phyloP scores from a whole-genome alignment of 257 asterid genomes.

The Marsdenia floribunda region DNA sequence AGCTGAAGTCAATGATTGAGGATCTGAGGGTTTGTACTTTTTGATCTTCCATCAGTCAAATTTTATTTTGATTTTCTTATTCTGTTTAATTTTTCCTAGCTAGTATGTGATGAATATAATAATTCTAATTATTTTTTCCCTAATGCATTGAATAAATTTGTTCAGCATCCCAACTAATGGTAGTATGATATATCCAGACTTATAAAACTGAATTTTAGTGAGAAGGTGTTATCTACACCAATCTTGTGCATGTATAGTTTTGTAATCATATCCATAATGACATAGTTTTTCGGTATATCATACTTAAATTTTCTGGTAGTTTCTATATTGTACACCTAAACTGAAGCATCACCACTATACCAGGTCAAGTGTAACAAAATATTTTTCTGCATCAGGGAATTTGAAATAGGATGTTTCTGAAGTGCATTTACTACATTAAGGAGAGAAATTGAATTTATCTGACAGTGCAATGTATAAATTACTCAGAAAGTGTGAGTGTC shows the following conservation, averaged over 20 bases:
- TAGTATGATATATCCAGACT: not conserved
- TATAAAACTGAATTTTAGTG: not conserved
- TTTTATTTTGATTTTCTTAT: not conserved
- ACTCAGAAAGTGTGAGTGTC: not conserved
- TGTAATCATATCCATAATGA: not conserved
- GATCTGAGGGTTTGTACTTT: conserved; percentile 54
- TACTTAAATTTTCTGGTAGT: not conserved
- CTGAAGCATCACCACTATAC: not conserved
- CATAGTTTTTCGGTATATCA: not conserved
- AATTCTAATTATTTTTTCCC: not conserved
- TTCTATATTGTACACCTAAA: not conserved
- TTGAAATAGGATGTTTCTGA: not conserved
- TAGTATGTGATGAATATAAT: not conserved
- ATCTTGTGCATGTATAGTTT: not conserved
- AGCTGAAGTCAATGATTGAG: conserved; percentile 57
- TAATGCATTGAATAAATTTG: not conserved
- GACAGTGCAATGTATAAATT: not conserved
- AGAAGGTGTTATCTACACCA: not conserved
- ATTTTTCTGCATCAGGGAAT: not conserved
- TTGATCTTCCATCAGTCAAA: not conserved
- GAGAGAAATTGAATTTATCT: not conserved
- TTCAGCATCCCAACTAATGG: not conserved
- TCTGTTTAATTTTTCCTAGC: not conserved
- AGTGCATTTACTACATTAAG: not conserved
- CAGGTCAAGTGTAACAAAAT: not conserved